These are phyloP conservation scores for Lachancea fermentati DNA, from an alignment of 805 yeast species.

Conservation along the genomic window DNA sequence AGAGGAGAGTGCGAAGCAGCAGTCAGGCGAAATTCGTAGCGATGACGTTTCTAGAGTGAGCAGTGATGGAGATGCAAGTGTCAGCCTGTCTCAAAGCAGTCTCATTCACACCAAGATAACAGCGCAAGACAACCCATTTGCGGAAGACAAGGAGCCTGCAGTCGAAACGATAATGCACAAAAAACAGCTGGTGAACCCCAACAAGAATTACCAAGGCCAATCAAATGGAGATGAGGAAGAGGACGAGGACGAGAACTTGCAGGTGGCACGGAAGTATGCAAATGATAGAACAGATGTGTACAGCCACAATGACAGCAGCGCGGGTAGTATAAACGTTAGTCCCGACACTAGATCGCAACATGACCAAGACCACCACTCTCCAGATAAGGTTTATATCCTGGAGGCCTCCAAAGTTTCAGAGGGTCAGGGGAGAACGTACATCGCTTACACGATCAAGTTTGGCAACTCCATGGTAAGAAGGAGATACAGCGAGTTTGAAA, in stretches of 20 bases:
- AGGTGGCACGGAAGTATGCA: not conserved
- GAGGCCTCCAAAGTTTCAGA: conserved; percentile 30
- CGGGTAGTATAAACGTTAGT: conserved; percentile 14
- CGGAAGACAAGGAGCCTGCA: conserved; percentile 10
- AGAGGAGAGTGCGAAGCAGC: not conserved
- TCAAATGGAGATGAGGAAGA: conserved; percentile 13
- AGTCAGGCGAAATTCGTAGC: not conserved
- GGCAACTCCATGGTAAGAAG: conserved; percentile 55
- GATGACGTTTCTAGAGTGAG: not conserved
- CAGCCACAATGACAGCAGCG: conserved; percentile 13
- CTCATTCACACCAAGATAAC: conserved; percentile 25
- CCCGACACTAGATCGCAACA: conserved; percentile 4
- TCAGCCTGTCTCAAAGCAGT: not conserved
- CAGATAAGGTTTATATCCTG: conserved; percentile 21
- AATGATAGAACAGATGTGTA: not conserved
- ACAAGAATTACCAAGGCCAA: conserved; percentile 6
- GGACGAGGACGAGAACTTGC: conserved; percentile 21
- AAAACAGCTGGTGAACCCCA: conserved; percentile 14
- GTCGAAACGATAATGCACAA: conserved; percentile 3
- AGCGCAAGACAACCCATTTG: conserved; percentile 29
- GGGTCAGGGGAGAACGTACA: conserved; percentile 33
- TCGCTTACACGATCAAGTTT: conserved; percentile 71
- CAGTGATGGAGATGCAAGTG: not conserved
- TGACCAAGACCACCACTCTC: conserved; percentile 12
- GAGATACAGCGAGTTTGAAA: conserved; percentile 89